A percentile compares a stretch with the other conserved stretches of the same genome.
phyloP scores from a whole-genome alignment of 2,329 filamentous ascomycete genomes.

The Rhynchosporium agropyri region DNA sequence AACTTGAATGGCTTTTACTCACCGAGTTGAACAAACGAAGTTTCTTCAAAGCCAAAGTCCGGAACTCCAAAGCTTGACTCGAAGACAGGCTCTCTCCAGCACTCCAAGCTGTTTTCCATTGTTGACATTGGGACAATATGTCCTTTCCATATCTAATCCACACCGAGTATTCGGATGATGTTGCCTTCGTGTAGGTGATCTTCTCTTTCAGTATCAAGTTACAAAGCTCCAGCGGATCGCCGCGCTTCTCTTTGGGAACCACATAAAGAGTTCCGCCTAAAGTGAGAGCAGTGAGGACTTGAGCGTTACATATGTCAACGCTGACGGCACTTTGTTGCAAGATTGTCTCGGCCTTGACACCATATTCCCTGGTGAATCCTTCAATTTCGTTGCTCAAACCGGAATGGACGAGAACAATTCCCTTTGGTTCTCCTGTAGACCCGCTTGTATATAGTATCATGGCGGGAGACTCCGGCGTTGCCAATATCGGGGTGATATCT shows the following conservation, averaged over 20 bases:
- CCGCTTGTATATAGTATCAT: conserved; percentile 30
- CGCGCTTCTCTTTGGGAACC: conserved; percentile 17
- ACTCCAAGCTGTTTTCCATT: conserved; percentile 35
- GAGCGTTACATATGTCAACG: conserved; percentile 29
- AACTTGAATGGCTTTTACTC: no score
- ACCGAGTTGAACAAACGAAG: conserved; percentile 25
- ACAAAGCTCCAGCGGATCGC: conserved; percentile 27
- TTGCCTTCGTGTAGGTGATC: conserved; percentile 31
- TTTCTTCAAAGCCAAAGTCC: conserved; percentile 24
- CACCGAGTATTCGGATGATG: conserved; percentile 31
- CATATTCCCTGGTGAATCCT: conserved; percentile 17
- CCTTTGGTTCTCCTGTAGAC: conserved; percentile 45
- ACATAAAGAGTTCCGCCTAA: conserved; percentile 28
- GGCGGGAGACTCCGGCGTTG: neutral
- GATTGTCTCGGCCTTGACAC: conserved; percentile 18
- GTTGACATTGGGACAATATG: neutral
- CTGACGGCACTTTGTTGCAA: conserved; percentile 31
- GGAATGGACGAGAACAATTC: conserved; percentile 43
- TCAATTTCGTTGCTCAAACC: conserved; percentile 35
- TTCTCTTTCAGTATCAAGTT: conserved; percentile 24
- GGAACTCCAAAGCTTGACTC: conserved; percentile 22
- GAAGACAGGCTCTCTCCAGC: conserved; percentile 37
- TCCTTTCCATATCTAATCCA: conserved; percentile 4
- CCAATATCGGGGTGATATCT: neutral
- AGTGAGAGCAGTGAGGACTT: conserved; percentile 28